Base-by-base conservation (phyloP, 305 asterid species). In the Plantago lanceolata region DNA sequence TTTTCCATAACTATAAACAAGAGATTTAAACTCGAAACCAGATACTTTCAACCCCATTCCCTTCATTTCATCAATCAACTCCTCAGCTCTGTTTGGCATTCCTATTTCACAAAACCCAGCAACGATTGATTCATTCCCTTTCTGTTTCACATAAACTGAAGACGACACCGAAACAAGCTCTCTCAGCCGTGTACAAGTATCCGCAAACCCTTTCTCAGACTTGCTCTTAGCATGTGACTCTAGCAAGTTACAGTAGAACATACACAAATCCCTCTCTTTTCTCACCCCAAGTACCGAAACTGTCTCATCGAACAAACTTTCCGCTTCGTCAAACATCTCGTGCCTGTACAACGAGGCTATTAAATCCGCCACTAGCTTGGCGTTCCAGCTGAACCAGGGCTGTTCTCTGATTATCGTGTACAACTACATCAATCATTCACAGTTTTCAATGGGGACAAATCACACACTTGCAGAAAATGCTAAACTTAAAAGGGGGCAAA, bases 331-430 rank as follows among this genome's bases (percentile, higher is more conserved):
- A 49, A 74, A 74, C 69, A 61, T 78, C 64, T 77, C 85, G 58
- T 72, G 75, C 78, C 77, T 82, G 73, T 76, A 74, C 55, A 84
- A 54, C 37, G 71, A 62, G 8, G 95, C 92, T 17, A 85, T 80
- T 69, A 89, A 76, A 20, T 90, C 94, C 0, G 95, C 96, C 48
- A 74, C 89, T 45, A 87, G 83, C 84, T 85, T 93, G 12, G 86
- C 75, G 60, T 90, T 93, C 99, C 99, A 90, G 55, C 72, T 67
- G 84, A 93, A 93, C 96, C 99, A 90, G 1, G 96, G 37, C 53
- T 86, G 87, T 66, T 84, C 82, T 60, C 79, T 60, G 33, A 93
- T 85, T 51, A 71, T 68, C 61, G 69, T 44, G 71, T 87, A 93
- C 85, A 93, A 48, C 99, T 89, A 82, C 86, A 69, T 59, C 50